These are phyloP conservation scores for Coprinopsis strossmayeri DNA, from an alignment of 768 basidiomycete species.

Conservation along the genomic window DNA sequence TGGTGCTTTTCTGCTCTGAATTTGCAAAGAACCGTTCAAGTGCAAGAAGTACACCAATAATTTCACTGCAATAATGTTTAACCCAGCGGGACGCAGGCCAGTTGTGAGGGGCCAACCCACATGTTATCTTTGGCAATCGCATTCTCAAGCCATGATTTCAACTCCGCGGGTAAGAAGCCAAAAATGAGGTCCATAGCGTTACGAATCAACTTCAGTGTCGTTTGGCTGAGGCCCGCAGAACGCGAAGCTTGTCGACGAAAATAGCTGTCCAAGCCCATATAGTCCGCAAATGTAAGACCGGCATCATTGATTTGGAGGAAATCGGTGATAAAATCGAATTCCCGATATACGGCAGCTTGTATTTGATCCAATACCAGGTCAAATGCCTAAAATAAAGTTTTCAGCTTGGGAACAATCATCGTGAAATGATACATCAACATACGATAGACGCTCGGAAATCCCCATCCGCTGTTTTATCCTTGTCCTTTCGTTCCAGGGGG, in stretches of 20 bases:
- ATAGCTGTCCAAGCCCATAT: constrained; percentile 90
- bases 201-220: constrained; percentile 75
- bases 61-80: constrained; percentile 52
- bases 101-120: constrained; percentile 32
- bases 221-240: constrained; percentile 53
- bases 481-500: constrained; percentile 61
- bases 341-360: constrained; percentile 65
- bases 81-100: not conserved
- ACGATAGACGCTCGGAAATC: constrained; percentile 72
- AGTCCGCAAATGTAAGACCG: constrained; percentile 90
- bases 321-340: constrained; percentile 84
- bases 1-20: constrained; percentile 73
- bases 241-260: constrained; percentile 89
- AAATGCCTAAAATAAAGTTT: constrained; percentile 61
- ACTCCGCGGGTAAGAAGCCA: constrained; percentile 79
- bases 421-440: not conserved
- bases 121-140: constrained; percentile 70
- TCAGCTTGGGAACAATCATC: not conserved
- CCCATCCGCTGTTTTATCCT: constrained; percentile 53
- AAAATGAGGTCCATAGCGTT: constrained; percentile 94
- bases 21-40: constrained; percentile 74
- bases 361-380: constrained; percentile 70
- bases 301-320: constrained; percentile 90
- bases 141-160: constrained; percentile 80
- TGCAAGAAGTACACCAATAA: constrained; percentile 74